These are phyloP conservation scores for Xylariaceae sp. DNA, from an alignment of 2,329 filamentous ascomycete species.

Conservation along the genomic window DNA sequence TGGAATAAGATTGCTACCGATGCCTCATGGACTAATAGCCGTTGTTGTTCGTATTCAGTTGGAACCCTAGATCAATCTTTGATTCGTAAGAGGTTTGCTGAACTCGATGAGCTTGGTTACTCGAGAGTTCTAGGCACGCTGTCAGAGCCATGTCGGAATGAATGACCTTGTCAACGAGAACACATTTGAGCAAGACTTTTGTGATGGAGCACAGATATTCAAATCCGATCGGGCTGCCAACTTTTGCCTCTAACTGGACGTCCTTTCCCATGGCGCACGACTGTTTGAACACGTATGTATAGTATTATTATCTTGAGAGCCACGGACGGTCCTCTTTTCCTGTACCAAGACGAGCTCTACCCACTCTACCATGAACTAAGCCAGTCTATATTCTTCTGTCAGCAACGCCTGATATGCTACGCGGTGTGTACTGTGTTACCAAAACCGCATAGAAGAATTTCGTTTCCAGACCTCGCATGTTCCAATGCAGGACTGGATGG, in stretches of 20 bases:
- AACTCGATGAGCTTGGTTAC: background rate
- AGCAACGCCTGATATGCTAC: constrained; percentile 7
- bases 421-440: constrained; percentile 5
- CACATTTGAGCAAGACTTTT: background rate
- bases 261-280: background rate
- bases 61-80: no score
- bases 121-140: background rate
- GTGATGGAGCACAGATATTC: background rate
- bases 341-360: constrained; percentile 2
- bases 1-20: background rate
- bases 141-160: no score
- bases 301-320: background rate
- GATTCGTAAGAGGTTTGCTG: no score
- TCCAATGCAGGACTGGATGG: constrained; percentile 1
- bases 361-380: background rate
- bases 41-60: background rate
- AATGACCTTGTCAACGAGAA: background rate
- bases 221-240: background rate
- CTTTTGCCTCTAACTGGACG: background rate
- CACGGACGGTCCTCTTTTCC: background rate
- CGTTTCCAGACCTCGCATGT: background rate
- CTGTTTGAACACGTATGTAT: background rate
- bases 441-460: constrained; percentile 2
- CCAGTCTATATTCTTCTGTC: background rate
- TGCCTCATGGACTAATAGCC: background rate